A percentile compares a stretch with the other conserved stretches of the same genome.
phyloP scores from a whole-genome alignment of 129 eudicot species.

The Flaveria bidentis region DNA sequence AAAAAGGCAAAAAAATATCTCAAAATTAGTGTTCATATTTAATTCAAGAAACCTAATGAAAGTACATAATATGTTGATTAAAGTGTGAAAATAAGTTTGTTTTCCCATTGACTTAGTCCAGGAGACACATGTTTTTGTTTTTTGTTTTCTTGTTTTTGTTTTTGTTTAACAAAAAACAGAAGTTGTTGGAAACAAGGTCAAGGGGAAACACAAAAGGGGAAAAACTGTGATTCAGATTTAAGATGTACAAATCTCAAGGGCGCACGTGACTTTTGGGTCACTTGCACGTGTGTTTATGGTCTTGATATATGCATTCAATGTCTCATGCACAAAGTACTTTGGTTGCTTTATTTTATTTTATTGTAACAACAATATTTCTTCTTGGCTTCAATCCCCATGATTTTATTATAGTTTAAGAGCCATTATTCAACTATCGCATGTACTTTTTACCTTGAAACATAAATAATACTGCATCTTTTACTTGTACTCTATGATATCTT shows the following conservation, averaged over 20 bases:
- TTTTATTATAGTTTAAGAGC: neutral
- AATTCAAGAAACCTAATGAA: conserved; percentile 7
- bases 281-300: conserved; percentile 45
- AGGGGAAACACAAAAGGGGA: conserved; percentile 45
- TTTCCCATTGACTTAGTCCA: conserved; percentile 36
- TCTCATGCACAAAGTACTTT: conserved; percentile 33
- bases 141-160: conserved; percentile 33
- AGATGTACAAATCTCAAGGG: conserved; percentile 40
- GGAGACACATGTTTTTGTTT: conserved; percentile 42
- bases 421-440: conserved; percentile 1
- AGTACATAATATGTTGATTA: conserved; percentile 7
- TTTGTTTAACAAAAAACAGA: conserved; percentile 17
- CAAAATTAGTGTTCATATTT: conserved; percentile 11
- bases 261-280: conserved; percentile 39
- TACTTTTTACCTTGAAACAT: conserved; percentile 10
- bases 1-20: neutral
- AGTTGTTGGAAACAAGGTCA: conserved; percentile 44
- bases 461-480: neutral
- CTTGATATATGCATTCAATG: conserved; percentile 40
- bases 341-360: conserved; percentile 19
- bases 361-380: conserved; percentile 12
- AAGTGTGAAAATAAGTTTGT: conserved; percentile 34
- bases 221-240: conserved; percentile 36
- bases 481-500: neutral
- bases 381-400: conserved; percentile 36